Evolutionary conservation across 345 rosid genomes (phyloP).

Genomic region (Sisymbrium altissimum): DNA sequence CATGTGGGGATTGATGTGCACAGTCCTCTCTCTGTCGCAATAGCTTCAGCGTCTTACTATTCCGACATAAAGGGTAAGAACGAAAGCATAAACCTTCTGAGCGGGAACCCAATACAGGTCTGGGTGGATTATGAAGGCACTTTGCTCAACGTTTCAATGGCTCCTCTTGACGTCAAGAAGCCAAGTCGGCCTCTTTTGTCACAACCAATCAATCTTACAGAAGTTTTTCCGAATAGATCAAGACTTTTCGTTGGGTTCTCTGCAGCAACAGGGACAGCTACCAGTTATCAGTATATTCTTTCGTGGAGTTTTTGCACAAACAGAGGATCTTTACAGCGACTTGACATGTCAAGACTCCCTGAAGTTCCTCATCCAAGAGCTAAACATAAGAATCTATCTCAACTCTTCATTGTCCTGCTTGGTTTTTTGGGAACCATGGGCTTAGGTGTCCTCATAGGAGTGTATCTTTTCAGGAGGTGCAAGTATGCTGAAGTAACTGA

Average conservation of each 20-base stretch:
- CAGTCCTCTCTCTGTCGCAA: slow-evolving; percentile 30
- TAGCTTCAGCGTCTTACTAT: slow-evolving; percentile 40
- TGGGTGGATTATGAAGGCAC: slow-evolving; percentile 59
- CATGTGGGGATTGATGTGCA: slow-evolving; percentile 68
- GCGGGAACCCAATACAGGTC: slow-evolving; percentile 44
- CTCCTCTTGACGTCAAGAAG: slow-evolving; percentile 32
- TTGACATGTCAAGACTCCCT: slow-evolving; percentile 50
- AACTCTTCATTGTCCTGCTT: slow-evolving; percentile 12
- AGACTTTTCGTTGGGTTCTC: slow-evolving; percentile 53
- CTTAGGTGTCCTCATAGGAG: neutral
- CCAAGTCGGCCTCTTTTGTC: slow-evolving; percentile 54
- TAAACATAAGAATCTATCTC: neutral
- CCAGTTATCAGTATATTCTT: slow-evolving; percentile 43
- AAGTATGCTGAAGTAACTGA: slow-evolving; percentile 52
- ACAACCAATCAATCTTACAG: slow-evolving; percentile 39
- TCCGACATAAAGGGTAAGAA: slow-evolving; percentile 8
- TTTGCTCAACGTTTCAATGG: slow-evolving; percentile 42
- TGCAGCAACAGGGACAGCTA: slow-evolving; percentile 43
- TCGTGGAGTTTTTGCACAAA: slow-evolving; percentile 59
- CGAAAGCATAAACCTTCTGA: slow-evolving; percentile 35
- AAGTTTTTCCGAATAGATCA: slow-evolving; percentile 29
- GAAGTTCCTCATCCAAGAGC: slow-evolving; percentile 38
- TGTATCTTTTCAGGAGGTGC: slow-evolving; percentile 20
- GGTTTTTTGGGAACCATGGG: slow-evolving; percentile 17
- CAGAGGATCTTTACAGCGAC: slow-evolving; percentile 35